Evolutionary conservation across 371 early-diverging fungal species (phyloP).

Genomic region (Lichtheimia hyalospora): DNA sequence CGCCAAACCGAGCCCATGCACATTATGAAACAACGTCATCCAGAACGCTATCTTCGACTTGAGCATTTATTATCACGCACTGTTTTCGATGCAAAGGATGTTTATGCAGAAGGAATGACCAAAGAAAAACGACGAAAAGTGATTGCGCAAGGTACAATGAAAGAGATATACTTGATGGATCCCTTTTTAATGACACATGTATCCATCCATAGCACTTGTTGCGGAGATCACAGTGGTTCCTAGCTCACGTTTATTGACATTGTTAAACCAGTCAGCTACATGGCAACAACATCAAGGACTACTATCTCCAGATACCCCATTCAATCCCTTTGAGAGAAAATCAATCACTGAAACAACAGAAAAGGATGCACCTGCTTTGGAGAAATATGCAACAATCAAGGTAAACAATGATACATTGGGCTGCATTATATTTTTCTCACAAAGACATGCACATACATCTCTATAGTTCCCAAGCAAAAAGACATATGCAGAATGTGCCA

Average conservation of each 20-base stretch:
- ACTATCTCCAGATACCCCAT: slow-evolving; percentile 61
- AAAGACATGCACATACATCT: background rate
- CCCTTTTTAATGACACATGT: background rate
- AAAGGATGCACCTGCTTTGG: slow-evolving; percentile 64
- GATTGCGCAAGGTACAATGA: slow-evolving; percentile 63
- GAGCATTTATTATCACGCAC: slow-evolving; percentile 74
- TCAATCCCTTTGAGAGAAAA: slow-evolving; percentile 76
- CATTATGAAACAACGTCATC: slow-evolving; percentile 63
- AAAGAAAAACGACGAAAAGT: slow-evolving; percentile 68
- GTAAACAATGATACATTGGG: slow-evolving; percentile 25
- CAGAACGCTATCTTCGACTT: slow-evolving; percentile 81
- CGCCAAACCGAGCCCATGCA: slow-evolving; percentile 89
- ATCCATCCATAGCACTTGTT: slow-evolving; percentile 35
- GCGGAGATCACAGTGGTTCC: slow-evolving; percentile 72
- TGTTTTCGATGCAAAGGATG: slow-evolving; percentile 60
- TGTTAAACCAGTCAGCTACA: slow-evolving; percentile 82
- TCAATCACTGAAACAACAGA: slow-evolving; percentile 63
- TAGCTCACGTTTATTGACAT: slow-evolving; percentile 73
- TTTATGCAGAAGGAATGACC: slow-evolving; percentile 48
- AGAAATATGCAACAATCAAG: slow-evolving; percentile 72
- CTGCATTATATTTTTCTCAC: background rate
- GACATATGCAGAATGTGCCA: slow-evolving; percentile 74
- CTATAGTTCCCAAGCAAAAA: slow-evolving; percentile 81
- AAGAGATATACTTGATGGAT: background rate
- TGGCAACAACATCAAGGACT: slow-evolving; percentile 86